Evolutionary conservation across 2,329 filamentous ascomycete species (phyloP), one percentile per base, ranked within the genome.

Genomic region (Botrytis galanthina): DNA sequence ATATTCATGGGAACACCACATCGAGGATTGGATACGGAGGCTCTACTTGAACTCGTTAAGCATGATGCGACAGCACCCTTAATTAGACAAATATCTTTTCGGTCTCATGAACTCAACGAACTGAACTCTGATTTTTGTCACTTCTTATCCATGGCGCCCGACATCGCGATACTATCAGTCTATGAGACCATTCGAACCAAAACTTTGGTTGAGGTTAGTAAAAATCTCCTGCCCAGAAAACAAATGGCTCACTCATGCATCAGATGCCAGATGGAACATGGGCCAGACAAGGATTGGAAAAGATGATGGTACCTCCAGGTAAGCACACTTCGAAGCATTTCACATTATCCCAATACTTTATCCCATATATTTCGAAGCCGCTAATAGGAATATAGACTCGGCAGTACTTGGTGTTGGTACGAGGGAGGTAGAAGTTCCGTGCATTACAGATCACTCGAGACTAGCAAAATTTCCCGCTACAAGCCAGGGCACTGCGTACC

Each of bases 1-100:
- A 66, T 80, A n/a, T 79, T 80, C 46, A 73, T 79, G n/a, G 78
- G 75, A 6, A 76, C 75, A 26, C 78, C 78, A 3, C 77, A 79
- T 72, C 68, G 73, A n/a, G 78, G 78, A 20, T 70, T 79, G 16
- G 70, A 80, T 22, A 75, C 73, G 18, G 72, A 71, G 20, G 75
- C 77, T 10, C 59, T 80, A 8, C 59, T 75, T 46, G 76, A 73
- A 26, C 70, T 80, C 6, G 77, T 77, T 10, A 76, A 75, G 61
- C 72, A 74, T 22, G 61, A 75, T 61, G 71, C 77, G 16, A 74
- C 70, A 16, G 73, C 75, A 51, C 64, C 70, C 3, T 44, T 79
- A 44, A 74, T 79, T 29, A 54, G 68, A n/a, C 77, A 79, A 59
- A 75, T 79, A 39, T 74, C 70, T 46, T 70, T 70, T 32, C 51